Conservation (phyloP, 78 protist species). For the Dictyostelium firmibasis region DNA sequence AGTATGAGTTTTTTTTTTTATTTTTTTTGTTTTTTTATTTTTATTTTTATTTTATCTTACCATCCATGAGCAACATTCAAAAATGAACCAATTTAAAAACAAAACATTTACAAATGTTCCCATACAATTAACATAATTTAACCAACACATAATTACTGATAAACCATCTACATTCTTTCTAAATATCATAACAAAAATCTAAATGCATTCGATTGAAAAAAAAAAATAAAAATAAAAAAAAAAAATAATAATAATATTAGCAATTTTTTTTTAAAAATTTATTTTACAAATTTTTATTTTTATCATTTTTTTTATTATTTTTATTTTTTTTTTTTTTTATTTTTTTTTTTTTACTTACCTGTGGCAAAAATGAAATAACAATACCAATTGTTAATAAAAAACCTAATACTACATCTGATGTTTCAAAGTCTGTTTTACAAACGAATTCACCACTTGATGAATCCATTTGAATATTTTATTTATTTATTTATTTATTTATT, state of each 20-base stretch:
- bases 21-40: background rate
- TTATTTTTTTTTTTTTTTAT: background rate
- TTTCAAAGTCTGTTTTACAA: conserved; percentile 21
- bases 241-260: background rate
- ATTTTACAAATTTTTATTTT: no score
- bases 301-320: no score
- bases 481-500: no score
- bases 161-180: conserved; percentile 77
- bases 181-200: conserved; percentile 33
- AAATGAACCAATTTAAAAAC: conserved; percentile 65
- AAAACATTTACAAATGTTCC: conserved; percentile 39
- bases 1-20: no score
- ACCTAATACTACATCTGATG: conserved; percentile 37
- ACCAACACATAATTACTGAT: conserved; percentile 73
- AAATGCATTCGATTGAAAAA: no score
- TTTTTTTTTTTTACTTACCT: background rate
- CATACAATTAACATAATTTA: conserved; percentile 69
- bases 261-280: no score
- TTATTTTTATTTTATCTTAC: background rate
- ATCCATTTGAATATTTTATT: background rate
- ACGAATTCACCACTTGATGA: conserved; percentile 6
- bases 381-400: conserved; percentile 43
- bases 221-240: no score
- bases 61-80: conserved; percentile 54
- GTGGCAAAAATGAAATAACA: conserved; percentile 59